These are phyloP conservation scores for Volvox carteri DNA, from an alignment of 163 green algal genomes.

Conservation along the genomic window DNA sequence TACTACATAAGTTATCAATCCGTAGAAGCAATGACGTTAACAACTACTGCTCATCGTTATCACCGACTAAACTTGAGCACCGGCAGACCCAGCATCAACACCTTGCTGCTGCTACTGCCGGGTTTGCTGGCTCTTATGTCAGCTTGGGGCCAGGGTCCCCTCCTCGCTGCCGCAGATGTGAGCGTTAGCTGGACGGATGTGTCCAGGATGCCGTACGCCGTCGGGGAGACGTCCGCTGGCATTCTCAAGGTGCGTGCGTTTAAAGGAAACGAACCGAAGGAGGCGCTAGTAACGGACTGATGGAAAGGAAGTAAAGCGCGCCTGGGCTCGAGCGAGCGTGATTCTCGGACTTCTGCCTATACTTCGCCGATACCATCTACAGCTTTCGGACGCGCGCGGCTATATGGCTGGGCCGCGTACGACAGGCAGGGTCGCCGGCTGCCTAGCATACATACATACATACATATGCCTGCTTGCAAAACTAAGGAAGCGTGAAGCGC, in stretches of 20 bases:
- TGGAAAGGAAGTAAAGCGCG: too few relatives aligned
- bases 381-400: too few relatives aligned
- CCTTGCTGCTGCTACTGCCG: not conserved
- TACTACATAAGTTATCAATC: too few relatives aligned
- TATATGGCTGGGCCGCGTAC: too few relatives aligned
- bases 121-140: not conserved
- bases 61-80: too few relatives aligned
- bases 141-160: not conserved
- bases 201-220: not conserved
- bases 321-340: too few relatives aligned
- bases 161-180: not conserved
- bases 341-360: too few relatives aligned
- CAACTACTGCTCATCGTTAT: too few relatives aligned
- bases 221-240: not conserved
- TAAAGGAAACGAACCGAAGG: not conserved
- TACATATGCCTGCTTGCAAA: not conserved
- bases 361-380: too few relatives aligned
- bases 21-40: too few relatives aligned
- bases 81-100: not conserved
- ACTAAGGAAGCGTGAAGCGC: not conserved
- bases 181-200: not conserved
- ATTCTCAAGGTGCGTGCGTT: not conserved
- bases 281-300: too few relatives aligned
- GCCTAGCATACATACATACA: not conserved
- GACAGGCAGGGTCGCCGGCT: too few relatives aligned